These are phyloP conservation scores for Flueggea neowawraea DNA, from an alignment of 441 rosid genomes.

Conservation along the genomic window DNA sequence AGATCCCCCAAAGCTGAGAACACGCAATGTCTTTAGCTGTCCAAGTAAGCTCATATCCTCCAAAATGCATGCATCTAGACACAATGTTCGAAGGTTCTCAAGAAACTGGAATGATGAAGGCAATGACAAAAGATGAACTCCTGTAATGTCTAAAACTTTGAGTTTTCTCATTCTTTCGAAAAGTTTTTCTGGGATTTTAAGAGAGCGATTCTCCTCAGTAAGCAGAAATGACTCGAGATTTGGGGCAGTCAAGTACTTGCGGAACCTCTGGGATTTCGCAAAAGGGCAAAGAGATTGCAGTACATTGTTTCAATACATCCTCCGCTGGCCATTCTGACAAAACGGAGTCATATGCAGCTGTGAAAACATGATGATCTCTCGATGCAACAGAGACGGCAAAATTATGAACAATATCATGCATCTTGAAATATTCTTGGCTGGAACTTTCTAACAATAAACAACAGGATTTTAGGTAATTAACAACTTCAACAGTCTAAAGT, in stretches of 20 bases:
- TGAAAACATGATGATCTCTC: constrained; percentile 1
- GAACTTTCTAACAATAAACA: constrained; percentile 7
- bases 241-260: constrained; percentile 1
- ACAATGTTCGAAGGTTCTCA: constrained; percentile 16
- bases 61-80: neutral
- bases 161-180: constrained; percentile 7
- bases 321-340: constrained; percentile 7
- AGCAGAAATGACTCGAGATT: constrained; percentile 2
- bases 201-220: neutral
- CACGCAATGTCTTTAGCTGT: constrained; percentile 14
- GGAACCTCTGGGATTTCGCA: constrained; percentile 3
- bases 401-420: constrained; percentile 14
- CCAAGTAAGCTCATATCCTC: constrained; percentile 1
- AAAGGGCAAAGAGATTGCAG: neutral
- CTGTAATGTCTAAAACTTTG: constrained; percentile 8
- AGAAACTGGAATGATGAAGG: constrained; percentile 17
- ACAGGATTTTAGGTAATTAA: constrained; percentile 5
- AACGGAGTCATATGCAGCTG: neutral
- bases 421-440: accelerated
- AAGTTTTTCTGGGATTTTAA: constrained; percentile 7
- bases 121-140: neutral
- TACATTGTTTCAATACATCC: neutral
- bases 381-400: constrained; percentile 11
- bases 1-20: neutral
- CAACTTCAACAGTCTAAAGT: neutral